Percentiles rank a stretch among this genome's conserved stretches.
Conservation (phyloP, 345 rosid species). For the Eucalyptus rudis region DNA sequence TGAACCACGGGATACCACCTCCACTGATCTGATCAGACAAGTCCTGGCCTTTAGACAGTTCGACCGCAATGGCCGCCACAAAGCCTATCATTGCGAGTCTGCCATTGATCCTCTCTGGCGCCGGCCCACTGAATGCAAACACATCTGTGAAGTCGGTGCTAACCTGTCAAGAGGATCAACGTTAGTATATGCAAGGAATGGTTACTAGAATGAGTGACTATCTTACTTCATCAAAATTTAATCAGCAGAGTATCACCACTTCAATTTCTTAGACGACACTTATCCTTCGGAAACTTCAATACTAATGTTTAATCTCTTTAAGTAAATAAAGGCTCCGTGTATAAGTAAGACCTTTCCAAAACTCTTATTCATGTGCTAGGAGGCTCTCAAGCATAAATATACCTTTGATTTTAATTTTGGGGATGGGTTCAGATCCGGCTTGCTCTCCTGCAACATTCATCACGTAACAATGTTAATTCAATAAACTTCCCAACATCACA, state of each 20-base stretch:
- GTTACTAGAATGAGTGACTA: neutral
- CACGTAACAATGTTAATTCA: neutral
- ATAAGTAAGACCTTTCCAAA: neutral
- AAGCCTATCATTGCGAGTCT: constrained; percentile 82
- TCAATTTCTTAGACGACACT: neutral
- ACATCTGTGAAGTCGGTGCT: constrained; percentile 47
- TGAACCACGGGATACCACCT: constrained; percentile 53
- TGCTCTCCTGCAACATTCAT: neutral
- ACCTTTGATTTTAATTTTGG: neutral
- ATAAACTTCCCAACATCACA: neutral
- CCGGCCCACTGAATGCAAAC: constrained; percentile 78
- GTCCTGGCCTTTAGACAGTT: constrained; percentile 53
- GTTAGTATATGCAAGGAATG: neutral
- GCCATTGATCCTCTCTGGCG: constrained; percentile 84
- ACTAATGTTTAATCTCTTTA: neutral
- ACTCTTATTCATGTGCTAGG: neutral
- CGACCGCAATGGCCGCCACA: constrained; percentile 65
- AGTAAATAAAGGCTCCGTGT: neutral
- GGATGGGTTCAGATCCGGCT: neutral
- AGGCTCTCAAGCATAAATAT: neutral
- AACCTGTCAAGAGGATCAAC: constrained; percentile 1
- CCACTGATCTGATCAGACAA: constrained; percentile 43
- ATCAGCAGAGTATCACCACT: neutral
- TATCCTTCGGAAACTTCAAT: neutral
- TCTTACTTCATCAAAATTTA: neutral